Evolutionary conservation across 495 filamentous ascomycete genomes (phyloP).

Genomic region (Penicillium manginii): DNA sequence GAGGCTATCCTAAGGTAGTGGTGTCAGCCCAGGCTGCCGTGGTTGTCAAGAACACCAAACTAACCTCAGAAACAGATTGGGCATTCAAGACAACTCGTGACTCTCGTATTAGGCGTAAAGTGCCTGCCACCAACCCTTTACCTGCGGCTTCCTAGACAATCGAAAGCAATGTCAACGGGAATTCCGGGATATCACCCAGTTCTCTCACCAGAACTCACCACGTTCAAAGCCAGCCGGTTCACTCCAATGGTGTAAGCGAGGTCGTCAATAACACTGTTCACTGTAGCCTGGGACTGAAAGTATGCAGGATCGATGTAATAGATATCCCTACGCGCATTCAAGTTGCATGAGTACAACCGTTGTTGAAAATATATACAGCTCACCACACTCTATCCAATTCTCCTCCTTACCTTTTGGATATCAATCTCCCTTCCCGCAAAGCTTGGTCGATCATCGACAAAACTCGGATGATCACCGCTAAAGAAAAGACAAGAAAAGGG

Average conservation of each 20-base stretch:
- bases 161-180: not conserved
- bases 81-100: constrained; percentile 29
- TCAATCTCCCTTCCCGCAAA: constrained; percentile 59
- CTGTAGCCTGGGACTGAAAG: constrained; percentile 74
- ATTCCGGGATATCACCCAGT: not conserved
- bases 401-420: constrained; percentile 73
- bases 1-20: constrained; percentile 59
- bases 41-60: not conserved
- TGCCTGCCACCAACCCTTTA: constrained; percentile 71
- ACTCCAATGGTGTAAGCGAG: constrained; percentile 71
- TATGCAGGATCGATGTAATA: constrained; percentile 85
- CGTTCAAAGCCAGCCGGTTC: constrained; percentile 39
- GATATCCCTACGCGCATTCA: constrained; percentile 65
- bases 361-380: not conserved
- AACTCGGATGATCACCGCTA: constrained; percentile 66
- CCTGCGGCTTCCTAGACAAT: constrained; percentile 56
- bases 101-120: constrained; percentile 44
- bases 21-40: not conserved
- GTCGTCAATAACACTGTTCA: constrained; percentile 82
- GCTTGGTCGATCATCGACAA: constrained; percentile 73
- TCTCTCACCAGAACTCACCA: constrained; percentile 51
- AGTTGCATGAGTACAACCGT: not conserved
- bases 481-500: not conserved
- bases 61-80: constrained; percentile 8
- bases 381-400: too few species aligned